phyloP scores from a whole-genome alignment of 176 grass and related monocot genomes.

The Cymbopogon citratus region DNA sequence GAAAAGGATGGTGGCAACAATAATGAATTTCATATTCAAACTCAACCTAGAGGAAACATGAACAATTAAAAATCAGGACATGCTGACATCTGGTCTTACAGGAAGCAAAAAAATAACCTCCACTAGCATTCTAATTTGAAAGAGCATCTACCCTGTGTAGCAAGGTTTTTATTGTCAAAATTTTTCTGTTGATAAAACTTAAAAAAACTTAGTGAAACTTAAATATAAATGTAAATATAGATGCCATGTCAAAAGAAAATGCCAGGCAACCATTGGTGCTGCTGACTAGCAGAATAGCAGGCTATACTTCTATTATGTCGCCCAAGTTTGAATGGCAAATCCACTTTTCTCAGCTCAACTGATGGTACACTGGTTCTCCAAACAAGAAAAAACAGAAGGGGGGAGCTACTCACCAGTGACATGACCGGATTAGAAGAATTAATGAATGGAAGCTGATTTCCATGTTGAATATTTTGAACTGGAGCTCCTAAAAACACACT shows the following conservation, averaged over 20 bases:
- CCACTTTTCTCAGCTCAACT: not conserved
- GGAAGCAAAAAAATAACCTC: not conserved
- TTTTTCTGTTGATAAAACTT: not conserved
- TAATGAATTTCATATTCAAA: not conserved
- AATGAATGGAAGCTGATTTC: constrained; percentile 70
- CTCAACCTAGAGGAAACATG: not conserved
- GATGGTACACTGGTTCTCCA: not conserved
- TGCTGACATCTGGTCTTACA: not conserved
- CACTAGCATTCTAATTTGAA: not conserved
- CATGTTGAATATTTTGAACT: constrained; percentile 42
- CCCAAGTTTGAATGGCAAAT: not conserved
- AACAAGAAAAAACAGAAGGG: not conserved
- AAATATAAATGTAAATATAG: not conserved
- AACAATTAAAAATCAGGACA: not conserved
- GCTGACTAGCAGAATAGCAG: not conserved
- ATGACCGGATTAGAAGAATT: constrained; percentile 94
- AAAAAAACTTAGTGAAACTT: constrained; percentile 8
- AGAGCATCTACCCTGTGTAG: not conserved
- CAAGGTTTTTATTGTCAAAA: not conserved
- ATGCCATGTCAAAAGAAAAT: not conserved
- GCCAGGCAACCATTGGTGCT: not conserved
- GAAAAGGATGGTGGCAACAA: not conserved
- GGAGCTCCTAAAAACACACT: constrained; percentile 20
- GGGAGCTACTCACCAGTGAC: constrained; percentile 65
- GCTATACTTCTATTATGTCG: not conserved